A percentile compares a stretch with the other conserved stretches of the same genome.
Conservation (phyloP, 306 rosid genomes). For the Medicago truncatula region MtrunA17r5.0-ANR NC_053049.1:24664001-24664500, state of each 20-base stretch:
- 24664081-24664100: slow-evolving; percentile 1
- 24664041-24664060: background rate
- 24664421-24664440: slow-evolving; percentile 94
- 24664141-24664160: slow-evolving; percentile 23
- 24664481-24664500: slow-evolving; percentile 20
- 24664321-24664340: background rate
- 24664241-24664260: slow-evolving; percentile 82
- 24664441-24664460: slow-evolving; percentile 62
- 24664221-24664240: slow-evolving; percentile 83
- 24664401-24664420: slow-evolving; percentile 91
- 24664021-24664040: background rate
- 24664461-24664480: slow-evolving; percentile 17
- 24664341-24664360: slow-evolving; percentile 32
- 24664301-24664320: background rate
- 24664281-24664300: slow-evolving; percentile 59
- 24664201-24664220: slow-evolving; percentile 83
- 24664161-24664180: slow-evolving; percentile 7
- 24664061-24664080: background rate
- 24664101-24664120: slow-evolving; percentile 28
- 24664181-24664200: slow-evolving; percentile 15
- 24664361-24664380: slow-evolving; percentile 10
- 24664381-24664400: slow-evolving; percentile 53
- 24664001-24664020: background rate
- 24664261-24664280: slow-evolving; percentile 86
- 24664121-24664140: slow-evolving; percentile 14